phyloP scores from a whole-genome alignment of 148 eudicot species.

The Amaranthus palmeri region DNA sequence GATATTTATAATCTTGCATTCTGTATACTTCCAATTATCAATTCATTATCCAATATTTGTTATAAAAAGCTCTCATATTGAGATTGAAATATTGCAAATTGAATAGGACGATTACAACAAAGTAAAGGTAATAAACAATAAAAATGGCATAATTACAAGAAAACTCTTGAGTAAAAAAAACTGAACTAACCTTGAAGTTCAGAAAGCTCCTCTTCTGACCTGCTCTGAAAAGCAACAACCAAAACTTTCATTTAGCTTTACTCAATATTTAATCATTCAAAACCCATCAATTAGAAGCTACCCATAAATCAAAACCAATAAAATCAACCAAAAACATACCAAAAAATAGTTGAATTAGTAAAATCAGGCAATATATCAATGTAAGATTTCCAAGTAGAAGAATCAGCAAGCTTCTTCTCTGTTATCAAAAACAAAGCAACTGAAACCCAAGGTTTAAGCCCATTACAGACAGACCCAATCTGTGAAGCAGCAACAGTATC shows the following conservation, averaged over 20 bases:
- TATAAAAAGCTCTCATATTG: too few relatives aligned
- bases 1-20: too few relatives aligned
- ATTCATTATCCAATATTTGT: too few relatives aligned
- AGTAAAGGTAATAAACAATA: background rate
- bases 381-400: slow-evolving; percentile 59
- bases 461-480: slow-evolving; percentile 64
- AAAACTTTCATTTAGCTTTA: slow-evolving; percentile 26
- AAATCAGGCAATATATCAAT: slow-evolving; percentile 61
- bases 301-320: background rate
- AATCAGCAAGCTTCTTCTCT: slow-evolving; percentile 47
- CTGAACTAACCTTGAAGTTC: slow-evolving; percentile 76
- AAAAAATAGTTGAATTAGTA: slow-evolving; percentile 83
- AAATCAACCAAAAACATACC: slow-evolving; percentile 52
- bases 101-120: background rate
- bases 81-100: too few relatives aligned
- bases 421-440: slow-evolving; percentile 81
- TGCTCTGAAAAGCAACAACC: slow-evolving; percentile 61
- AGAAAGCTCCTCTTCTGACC: slow-evolving; percentile 94
- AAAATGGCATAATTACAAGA: background rate
- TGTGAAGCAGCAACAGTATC: slow-evolving; percentile 67
- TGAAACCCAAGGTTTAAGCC: slow-evolving; percentile 85
- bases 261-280: background rate
- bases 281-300: background rate
- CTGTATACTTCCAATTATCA: too few relatives aligned
- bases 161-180: background rate